These are phyloP conservation scores for Pseudogymnoascus sp. DNA, from an alignment of 2,329 filamentous ascomycete genomes.

Conservation along the genomic window DNA sequence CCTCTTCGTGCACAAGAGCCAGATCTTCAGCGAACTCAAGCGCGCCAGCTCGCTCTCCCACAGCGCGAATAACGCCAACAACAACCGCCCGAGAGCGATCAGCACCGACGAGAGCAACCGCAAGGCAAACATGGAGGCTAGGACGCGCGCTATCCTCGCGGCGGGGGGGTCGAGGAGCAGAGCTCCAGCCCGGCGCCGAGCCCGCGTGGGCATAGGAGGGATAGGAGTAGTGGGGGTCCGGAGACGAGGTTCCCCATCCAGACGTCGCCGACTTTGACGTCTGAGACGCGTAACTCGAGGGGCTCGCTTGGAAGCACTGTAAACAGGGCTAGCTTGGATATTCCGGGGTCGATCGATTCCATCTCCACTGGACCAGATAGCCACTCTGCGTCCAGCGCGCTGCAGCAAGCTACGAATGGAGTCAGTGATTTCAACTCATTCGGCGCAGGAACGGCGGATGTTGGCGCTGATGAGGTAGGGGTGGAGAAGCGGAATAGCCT, in stretches of 20 bases:
- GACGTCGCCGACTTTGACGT: constrained; percentile 52
- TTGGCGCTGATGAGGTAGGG: constrained; percentile 15
- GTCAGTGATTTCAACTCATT: background rate
- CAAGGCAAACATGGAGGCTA: constrained; percentile 88
- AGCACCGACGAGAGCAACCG: constrained; percentile 95
- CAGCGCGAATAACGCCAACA: constrained; percentile 47
- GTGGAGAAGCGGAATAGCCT: constrained; percentile 62
- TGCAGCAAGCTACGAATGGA: constrained; percentile 23
- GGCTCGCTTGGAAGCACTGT: constrained; percentile 26
- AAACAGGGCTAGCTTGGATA: constrained; percentile 66
- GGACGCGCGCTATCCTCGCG: constrained; percentile 70
- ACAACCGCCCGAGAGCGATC: constrained; percentile 70
- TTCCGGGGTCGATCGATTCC: constrained; percentile 44
- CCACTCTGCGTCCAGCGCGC: background rate
- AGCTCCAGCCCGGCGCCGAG: constrained; percentile 64
- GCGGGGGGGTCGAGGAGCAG: constrained; percentile 56
- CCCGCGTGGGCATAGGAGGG: constrained; percentile 61
- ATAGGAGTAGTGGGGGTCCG: constrained; percentile 67
- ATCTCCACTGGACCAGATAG: background rate
- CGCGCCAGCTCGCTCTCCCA: constrained; percentile 69
- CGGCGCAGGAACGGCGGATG: background rate
- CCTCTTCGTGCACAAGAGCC: constrained; percentile 86
- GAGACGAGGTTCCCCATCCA: constrained; percentile 81
- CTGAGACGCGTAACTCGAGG: constrained; percentile 33
- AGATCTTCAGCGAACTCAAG: constrained; percentile 94